Percentiles rank a stretch among this genome's conserved stretches.
Conservation (phyloP, 352 stramenopile species). For the Pythium sp. region DNA sequence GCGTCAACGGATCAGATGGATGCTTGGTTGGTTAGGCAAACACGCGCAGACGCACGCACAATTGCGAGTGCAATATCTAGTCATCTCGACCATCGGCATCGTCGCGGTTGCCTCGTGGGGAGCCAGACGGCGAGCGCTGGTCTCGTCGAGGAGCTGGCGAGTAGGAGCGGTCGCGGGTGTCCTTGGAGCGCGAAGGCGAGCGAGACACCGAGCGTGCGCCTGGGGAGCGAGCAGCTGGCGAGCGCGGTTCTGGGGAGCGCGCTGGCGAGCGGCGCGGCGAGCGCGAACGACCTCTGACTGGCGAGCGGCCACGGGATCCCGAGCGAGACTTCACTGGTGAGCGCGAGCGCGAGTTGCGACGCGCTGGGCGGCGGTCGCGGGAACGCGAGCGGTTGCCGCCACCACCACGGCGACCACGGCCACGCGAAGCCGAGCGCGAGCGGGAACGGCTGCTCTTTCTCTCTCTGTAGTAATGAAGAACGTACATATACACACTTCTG, state of each 20-base stretch:
- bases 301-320: conserved; percentile 43
- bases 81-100: conserved; percentile 34
- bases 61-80: conserved; percentile 1
- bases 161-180: conserved; percentile 37
- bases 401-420: conserved; percentile 20
- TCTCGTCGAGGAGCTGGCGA: conserved; percentile 39
- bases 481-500: neutral
- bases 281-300: conserved; percentile 21
- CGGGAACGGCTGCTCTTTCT: conserved; percentile 35
- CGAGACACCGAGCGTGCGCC: conserved; percentile 35
- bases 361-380: conserved; percentile 34
- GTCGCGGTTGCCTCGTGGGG: conserved; percentile 34
- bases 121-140: conserved; percentile 56
- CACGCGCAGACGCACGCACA: neutral
- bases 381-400: conserved; percentile 38
- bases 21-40: neutral
- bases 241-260: conserved; percentile 31
- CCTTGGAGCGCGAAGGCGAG: conserved; percentile 28
- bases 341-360: conserved; percentile 47
- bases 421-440: conserved; percentile 31
- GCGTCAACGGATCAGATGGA: neutral
- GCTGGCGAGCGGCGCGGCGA: conserved; percentile 26
- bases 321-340: conserved; percentile 28
- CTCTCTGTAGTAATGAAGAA: conserved; percentile 3
- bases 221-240: conserved; percentile 24